Evolutionary conservation across 2,329 filamentous ascomycete genomes (phyloP).

Genomic region (Botrytis pseudocinerea): DNA sequence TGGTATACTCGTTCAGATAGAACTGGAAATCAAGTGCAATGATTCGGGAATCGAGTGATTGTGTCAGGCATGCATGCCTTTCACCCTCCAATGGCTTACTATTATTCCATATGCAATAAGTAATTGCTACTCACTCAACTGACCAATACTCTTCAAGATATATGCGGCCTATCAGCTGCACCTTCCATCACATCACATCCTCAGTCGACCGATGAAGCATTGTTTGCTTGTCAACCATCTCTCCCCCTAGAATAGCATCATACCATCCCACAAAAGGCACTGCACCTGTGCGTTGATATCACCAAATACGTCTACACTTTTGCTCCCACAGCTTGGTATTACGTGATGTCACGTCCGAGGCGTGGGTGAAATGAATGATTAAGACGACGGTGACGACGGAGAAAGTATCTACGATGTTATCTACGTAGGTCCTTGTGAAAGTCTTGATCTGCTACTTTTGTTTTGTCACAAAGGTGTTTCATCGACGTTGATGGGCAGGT

Average conservation of each 20-base stretch:
- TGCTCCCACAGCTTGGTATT: slow-evolving; percentile 9
- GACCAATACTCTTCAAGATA: slow-evolving; percentile 2
- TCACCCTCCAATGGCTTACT: slow-evolving; percentile 13
- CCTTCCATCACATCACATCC: slow-evolving; percentile 9
- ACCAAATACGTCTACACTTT: background rate
- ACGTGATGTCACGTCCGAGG: slow-evolving; percentile 15
- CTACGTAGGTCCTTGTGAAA: slow-evolving; percentile 7
- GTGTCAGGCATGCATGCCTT: background rate
- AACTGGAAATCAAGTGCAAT: background rate
- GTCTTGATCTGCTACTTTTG: slow-evolving; percentile 5
- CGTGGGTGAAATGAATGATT: slow-evolving; percentile 11
- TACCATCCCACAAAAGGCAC: background rate
- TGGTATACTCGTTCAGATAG: background rate
- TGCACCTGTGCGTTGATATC: slow-evolving; percentile 1
- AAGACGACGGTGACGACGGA: slow-evolving; percentile 7
- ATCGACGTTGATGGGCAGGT: slow-evolving; percentile 9
- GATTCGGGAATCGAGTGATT: slow-evolving; percentile 19
- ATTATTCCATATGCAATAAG: slow-evolving; percentile 18
- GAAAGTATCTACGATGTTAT: slow-evolving; percentile 8
- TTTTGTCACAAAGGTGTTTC: slow-evolving; percentile 10
- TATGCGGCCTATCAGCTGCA: slow-evolving; percentile 18
- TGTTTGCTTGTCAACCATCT: background rate
- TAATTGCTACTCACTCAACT: background rate
- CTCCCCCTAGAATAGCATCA: background rate
- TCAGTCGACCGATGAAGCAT: background rate